Evolutionary conservation across 73 alveolate species (phyloP), one percentile per base, ranked within the genome.

Genomic region (Diophrys appendiculata): DNA sequence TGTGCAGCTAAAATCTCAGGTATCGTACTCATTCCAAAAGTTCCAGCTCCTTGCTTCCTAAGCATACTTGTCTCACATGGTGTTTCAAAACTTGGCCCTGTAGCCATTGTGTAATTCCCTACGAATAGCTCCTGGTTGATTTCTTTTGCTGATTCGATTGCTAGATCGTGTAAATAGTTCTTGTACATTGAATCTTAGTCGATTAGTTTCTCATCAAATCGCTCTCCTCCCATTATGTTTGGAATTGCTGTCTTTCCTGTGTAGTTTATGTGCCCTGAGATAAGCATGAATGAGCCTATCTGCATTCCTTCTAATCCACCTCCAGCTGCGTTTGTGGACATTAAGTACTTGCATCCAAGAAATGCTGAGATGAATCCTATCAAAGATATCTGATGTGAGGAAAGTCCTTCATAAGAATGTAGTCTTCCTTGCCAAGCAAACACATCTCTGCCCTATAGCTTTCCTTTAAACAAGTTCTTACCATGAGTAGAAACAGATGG

Each of bases 1-100:
- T 33, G 70, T 26, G 89, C 83, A 27, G 84, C 76, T 1, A 80
- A 26, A 22, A 80, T 67, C 67, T 80, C 89, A 52, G 89, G 89
- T 22, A 80, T 31, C 30, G 89, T 80, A 34, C 89, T 80, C 89
- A 80, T 80, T 1, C 89, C 89, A 80, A 54, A 80, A 22, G 70
- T 0, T 43, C 79, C 83, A 25, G 71, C 89, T 80, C 89, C 89
- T 14, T 72, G 73, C 29, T 80, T 52, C 33, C 68, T 43, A 8
- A 72, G 77, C 68, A 26, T 22, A 29, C 18, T 43, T 11, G 79
- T 54, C 28, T 80, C 89, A 22, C 25, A 22, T 23, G 72, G 68
- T 0, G 84, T 80, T 68, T 80, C 89, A 65, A 52, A 80, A 65
- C 29, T 52, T 5, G 89, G 89, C 24, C 89, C 89, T 26, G 78